Evolutionary conservation across 108 stramenopile species (phyloP), one percentile per base, ranked within the genome.

Genomic region (Cylindrotheca fusiformis): DNA sequence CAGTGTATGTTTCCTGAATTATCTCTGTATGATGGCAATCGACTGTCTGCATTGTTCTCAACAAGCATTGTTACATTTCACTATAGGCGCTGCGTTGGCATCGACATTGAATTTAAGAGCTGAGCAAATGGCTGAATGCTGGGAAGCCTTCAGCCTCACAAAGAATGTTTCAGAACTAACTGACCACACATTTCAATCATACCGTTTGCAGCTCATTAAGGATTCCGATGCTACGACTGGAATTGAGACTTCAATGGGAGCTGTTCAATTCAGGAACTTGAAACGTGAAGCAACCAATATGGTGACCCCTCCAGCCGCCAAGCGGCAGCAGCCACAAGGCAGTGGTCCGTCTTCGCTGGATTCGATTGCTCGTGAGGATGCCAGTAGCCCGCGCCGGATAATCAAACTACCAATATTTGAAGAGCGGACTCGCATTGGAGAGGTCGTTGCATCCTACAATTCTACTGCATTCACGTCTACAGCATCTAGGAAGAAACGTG

Each of bases 91-190:
- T 20, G 79, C 70, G 0, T 64, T 87, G 55, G 69, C 82, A 20
- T 69, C 76, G 19, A 55, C 60, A 3, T 60, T 76, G 20, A 48
- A 65, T 28, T 46, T 90, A 10, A 55, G 78, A 6, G 81, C 86
- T 14, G 51, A 75, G 18, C 54, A 76, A 41, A 76, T 93, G 67
- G 84, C 78, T 27, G 72, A 74, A 32, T 72, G 66, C 36, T 93
- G 91, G 91, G 91, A 90, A 58, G 84, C 86, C 17, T 76, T 75
- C 51, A 77, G 80, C 36, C 48, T 93, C 48, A 93, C 81, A 22
- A 75, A 69, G n/a, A 74, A 74, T 22, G 59, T 86, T 17, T 52
- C 32, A 2, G 58, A 67, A 22, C 59, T 93, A 30, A 76, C 77
- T n/a, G 71, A 73, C 33, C 66, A 65, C 26, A 77, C 69, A 18